Conservation (phyloP, 176 grass and related monocot genomes). For the Eragrostis curvula region DNA sequence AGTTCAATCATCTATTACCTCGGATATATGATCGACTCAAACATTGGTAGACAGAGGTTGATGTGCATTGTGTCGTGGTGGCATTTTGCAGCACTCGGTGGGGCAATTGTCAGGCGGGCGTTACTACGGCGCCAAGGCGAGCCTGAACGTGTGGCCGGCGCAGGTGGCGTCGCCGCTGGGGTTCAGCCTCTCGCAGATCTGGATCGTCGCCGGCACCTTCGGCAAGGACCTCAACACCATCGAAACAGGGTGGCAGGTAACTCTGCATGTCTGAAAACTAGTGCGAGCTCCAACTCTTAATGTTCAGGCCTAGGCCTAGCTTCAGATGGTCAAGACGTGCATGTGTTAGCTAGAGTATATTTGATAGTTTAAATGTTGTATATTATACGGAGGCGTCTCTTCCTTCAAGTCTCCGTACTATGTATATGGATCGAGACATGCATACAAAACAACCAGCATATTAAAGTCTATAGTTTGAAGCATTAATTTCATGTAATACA, state of each 20-base stretch:
- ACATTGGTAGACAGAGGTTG: not conserved
- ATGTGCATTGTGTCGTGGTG: not conserved
- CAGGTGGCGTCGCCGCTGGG: slow-evolving; percentile 68
- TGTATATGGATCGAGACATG: too few species aligned
- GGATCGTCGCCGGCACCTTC: slow-evolving; percentile 92
- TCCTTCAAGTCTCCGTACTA: too few species aligned
- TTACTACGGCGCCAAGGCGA: slow-evolving; percentile 88
- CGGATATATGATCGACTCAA: not conserved
- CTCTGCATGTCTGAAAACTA: too few species aligned
- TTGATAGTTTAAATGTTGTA: too few species aligned
- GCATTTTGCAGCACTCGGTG: slow-evolving; percentile 74
- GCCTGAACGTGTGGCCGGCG: slow-evolving; percentile 94
- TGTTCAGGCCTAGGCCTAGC: not conserved
- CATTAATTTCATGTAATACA: too few species aligned
- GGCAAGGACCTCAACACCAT: slow-evolving; percentile 97
- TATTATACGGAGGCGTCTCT: too few species aligned
- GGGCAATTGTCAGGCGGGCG: slow-evolving; percentile 76
- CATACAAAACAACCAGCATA: too few species aligned
- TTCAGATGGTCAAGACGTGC: too few species aligned
- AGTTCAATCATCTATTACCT: too few species aligned
- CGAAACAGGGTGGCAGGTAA: slow-evolving; percentile 96
- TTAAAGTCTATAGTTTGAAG: too few species aligned
- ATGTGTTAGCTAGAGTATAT: too few species aligned
- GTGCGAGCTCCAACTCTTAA: not conserved
- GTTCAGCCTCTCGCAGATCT: slow-evolving; percentile 96